phyloP scores from a whole-genome alignment of 345 rosid genomes.

The Dipteronia dyeriana region DNA sequence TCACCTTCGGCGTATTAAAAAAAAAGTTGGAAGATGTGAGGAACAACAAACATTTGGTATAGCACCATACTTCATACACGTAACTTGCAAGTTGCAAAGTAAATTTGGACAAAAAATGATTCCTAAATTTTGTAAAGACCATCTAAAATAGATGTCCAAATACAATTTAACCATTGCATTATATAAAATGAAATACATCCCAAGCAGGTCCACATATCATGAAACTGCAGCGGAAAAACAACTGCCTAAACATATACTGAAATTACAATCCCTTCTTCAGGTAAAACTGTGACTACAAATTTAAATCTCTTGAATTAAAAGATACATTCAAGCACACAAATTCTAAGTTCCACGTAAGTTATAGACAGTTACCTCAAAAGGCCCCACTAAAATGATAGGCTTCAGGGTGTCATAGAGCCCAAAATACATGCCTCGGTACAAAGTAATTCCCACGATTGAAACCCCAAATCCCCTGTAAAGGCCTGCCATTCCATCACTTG shows the following conservation, averaged over 20 bases:
- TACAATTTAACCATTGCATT: neutral
- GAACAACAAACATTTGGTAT: neutral
- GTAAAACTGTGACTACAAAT: neutral
- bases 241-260: neutral
- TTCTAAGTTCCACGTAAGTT: constrained; percentile 5
- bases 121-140: neutral
- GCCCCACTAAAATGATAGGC: constrained; percentile 80
- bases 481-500: constrained; percentile 72
- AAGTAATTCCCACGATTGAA: constrained; percentile 86
- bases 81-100: neutral
- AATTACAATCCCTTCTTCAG: constrained; percentile 1
- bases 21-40: neutral
- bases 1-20: neutral
- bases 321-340: neutral
- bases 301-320: neutral
- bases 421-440: constrained; percentile 92
- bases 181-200: neutral
- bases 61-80: neutral
- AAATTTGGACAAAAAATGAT: neutral
- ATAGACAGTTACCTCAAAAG: constrained; percentile 63
- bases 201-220: neutral
- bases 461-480: constrained; percentile 89
- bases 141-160: constrained; percentile 2
- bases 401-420: constrained; percentile 91
- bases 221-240: neutral